Conservation (phyloP, 2,329 filamentous ascomycete species). For the Aspergillus viridinutans region DNA sequence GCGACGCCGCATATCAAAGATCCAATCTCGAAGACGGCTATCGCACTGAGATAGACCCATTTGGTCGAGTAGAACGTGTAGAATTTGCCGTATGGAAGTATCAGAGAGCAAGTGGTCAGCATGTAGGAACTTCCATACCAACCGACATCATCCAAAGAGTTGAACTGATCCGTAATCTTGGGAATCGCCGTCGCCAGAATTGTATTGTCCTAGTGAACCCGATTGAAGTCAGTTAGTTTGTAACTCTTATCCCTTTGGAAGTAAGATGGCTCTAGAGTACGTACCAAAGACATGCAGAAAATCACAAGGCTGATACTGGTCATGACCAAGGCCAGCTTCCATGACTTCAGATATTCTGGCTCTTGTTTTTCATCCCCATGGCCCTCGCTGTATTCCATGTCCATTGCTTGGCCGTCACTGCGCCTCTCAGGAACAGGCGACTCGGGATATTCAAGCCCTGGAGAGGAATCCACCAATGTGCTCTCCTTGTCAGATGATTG, state of each 20-base stretch:
- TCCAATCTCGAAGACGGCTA: slow-evolving; percentile 42
- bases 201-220: slow-evolving; percentile 33
- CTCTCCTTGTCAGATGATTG: slow-evolving; percentile 21
- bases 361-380: neutral
- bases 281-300: slow-evolving; percentile 8
- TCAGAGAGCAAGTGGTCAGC: slow-evolving; percentile 41
- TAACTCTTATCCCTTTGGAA: neutral
- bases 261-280: neutral
- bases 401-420: neutral
- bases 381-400: neutral
- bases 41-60: slow-evolving; percentile 37
- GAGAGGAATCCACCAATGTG: slow-evolving; percentile 14
- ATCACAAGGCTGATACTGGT: slow-evolving; percentile 3
- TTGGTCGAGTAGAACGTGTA: slow-evolving; percentile 44
- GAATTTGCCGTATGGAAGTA: slow-evolving; percentile 41
- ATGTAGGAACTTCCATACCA: slow-evolving; percentile 48
- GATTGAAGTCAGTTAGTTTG: neutral
- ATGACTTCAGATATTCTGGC: slow-evolving; percentile 3
- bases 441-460: neutral
- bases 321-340: slow-evolving; percentile 5
- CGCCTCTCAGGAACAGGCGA: neutral
- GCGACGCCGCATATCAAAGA: slow-evolving; percentile 38
- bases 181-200: slow-evolving; percentile 48
- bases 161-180: slow-evolving; percentile 45
- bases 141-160: slow-evolving; percentile 44